Conservation (phyloP, 495 filamentous ascomycete genomes). For the Neurospora sp. region DNA sequence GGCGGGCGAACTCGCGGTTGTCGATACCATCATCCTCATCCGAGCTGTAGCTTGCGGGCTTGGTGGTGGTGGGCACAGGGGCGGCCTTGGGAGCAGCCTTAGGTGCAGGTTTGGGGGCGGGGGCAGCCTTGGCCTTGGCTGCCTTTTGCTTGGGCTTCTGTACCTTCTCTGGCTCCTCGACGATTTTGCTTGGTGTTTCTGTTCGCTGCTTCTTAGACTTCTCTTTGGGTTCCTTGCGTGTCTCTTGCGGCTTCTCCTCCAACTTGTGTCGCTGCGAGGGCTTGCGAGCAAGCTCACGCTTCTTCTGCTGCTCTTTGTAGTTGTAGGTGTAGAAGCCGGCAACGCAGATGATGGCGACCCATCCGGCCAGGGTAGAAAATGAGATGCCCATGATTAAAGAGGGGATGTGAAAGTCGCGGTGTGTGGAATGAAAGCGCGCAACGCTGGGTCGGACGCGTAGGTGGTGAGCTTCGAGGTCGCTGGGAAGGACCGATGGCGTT, state of each 20-base stretch:
- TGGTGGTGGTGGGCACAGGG: conserved; percentile 7
- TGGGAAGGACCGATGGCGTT: background rate
- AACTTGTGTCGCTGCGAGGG: conserved; percentile 14
- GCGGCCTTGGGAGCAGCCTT: background rate
- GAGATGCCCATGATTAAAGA: conserved; percentile 27
- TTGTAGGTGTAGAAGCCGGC: conserved; percentile 23
- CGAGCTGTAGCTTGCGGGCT: conserved; percentile 27
- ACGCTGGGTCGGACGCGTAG: background rate
- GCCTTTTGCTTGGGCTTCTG: conserved; percentile 22
- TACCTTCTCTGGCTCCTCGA: conserved; percentile 20
- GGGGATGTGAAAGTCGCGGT: background rate
- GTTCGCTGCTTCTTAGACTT: conserved; percentile 22
- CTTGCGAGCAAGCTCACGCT: conserved; percentile 2
- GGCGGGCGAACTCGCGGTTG: conserved; percentile 63
- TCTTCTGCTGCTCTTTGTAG: conserved; percentile 10
- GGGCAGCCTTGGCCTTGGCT: conserved; percentile 5
- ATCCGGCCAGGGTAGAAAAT: conserved; percentile 40
- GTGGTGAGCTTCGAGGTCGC: background rate
- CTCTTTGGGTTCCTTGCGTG: conserved; percentile 23
- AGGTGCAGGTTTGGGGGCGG: background rate
- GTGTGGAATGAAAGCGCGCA: background rate
- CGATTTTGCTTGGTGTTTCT: conserved; percentile 17
- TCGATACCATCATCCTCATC: conserved; percentile 52
- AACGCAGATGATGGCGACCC: conserved; percentile 47
- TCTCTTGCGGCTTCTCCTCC: conserved; percentile 30